Base-by-base conservation (phyloP, 176 grass and related monocot species). In the Neostapfia colusana region DNA sequence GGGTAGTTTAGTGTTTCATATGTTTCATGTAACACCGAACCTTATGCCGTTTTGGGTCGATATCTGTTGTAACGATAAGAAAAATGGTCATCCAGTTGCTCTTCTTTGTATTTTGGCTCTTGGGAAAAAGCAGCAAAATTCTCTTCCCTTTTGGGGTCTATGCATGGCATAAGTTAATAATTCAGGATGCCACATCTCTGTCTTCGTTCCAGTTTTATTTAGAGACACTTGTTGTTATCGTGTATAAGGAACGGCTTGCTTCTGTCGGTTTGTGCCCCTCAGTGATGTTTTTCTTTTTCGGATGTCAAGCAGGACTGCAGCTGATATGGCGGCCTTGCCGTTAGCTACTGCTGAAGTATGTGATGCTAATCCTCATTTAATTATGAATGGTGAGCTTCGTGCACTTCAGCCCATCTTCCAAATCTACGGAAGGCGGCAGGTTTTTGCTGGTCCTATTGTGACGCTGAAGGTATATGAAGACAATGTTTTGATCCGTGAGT, bases 401-500 rank as follows among this genome's bases (percentile, higher is more conserved):
- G 93, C 88, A 7, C 85, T 97, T 42, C 88, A 93, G 7, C 90
- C 93, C 6, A 34, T 89, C 63, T 93, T 97, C 68, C 83, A 86
- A 67, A 87, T 90, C 80, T 93, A 90, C 3, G 90, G 93, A 6
- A 84, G 88, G 62, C 79, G 90, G 49, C 85, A 84, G 51, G 85
- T 90, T 9, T 97, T 97, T 1, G 83, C 93, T 0, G 93, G 93
- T 5, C 93, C 93, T 2, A 60, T 90, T 0, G 93, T 88, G 54
- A 97, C 93, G 3, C 85, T 97, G 38, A 97, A 97, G 88, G 88
- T 97, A 1, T 97, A 89, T 0, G 93, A 97, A 70, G 93, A 97
- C 80, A 97, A 97, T 20, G 93, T 97, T 3, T 77, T 97, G 4
- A 70, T 97, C 2, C 87, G 90, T 0, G 93, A 97, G 48, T 86